These are phyloP conservation scores for Wickerhamiella galacta DNA, from an alignment of 805 yeast genomes.

Conservation along the genomic window DNA sequence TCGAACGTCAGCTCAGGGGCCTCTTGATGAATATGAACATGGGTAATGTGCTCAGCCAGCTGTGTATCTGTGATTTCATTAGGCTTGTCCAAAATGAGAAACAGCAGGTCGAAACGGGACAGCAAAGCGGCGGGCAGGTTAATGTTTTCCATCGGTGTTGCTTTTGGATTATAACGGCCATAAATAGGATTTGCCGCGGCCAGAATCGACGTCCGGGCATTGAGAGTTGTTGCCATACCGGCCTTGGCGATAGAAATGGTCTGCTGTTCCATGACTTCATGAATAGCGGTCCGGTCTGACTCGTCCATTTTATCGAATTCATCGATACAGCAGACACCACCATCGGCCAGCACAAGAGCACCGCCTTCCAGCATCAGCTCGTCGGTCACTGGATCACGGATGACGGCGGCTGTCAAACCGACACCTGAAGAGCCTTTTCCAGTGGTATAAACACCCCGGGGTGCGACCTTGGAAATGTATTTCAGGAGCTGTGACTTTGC, in stretches of 20 bases:
- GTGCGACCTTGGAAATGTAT: slow-evolving; percentile 81
- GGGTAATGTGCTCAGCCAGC: slow-evolving; percentile 86
- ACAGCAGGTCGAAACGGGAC: slow-evolving; percentile 86
- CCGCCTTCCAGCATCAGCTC: slow-evolving; percentile 98
- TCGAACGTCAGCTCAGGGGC: slow-evolving; percentile 53
- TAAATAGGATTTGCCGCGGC: slow-evolving; percentile 98
- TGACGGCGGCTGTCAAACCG: slow-evolving; percentile 96
- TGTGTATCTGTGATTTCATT: slow-evolving; percentile 62
- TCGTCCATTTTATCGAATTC: slow-evolving; percentile 99
- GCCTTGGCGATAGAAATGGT: slow-evolving; percentile 95
- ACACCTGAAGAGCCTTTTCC: slow-evolving; percentile 99
- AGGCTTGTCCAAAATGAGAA: slow-evolving; percentile 74
- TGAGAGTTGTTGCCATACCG: slow-evolving; percentile 88
- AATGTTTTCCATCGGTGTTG: slow-evolving; percentile 88
- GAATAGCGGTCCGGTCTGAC: slow-evolving; percentile 89
- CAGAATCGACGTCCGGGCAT: slow-evolving; percentile 85
- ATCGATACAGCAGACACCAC: slow-evolving; percentile 96
- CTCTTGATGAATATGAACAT: slow-evolving; percentile 80
- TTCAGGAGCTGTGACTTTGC: slow-evolving; percentile 94
- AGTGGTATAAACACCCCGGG: slow-evolving; percentile 92
- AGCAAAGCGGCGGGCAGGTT: slow-evolving; percentile 91
- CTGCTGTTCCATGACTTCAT: slow-evolving; percentile 99
- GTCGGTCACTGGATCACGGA: slow-evolving; percentile 98
- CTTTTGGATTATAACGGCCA: slow-evolving; percentile 80
- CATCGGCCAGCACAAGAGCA: slow-evolving; percentile 89